Conservation (phyloP, 1,284 basidiomycete genomes). For the Rhodotorula sp. region DNA sequence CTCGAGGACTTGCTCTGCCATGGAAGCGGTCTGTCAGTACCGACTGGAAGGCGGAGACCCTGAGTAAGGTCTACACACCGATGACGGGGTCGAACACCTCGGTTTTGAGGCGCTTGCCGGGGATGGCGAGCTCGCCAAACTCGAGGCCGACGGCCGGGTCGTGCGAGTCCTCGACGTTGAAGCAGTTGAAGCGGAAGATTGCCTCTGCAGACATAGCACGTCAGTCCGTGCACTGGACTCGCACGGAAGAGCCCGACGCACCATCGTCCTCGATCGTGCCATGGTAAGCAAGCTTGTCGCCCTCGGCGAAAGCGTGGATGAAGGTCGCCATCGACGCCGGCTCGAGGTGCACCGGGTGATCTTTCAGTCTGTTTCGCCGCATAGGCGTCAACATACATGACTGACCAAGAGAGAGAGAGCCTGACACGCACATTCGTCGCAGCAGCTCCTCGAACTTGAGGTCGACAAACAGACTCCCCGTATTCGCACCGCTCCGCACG, state of each 20-base stretch:
- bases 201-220: no score
- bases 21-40: constrained; percentile 64
- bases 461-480: constrained; percentile 77
- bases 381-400: constrained; percentile 55
- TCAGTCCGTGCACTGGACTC: no score
- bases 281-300: constrained; percentile 72
- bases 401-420: constrained; percentile 49
- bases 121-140: constrained; percentile 75
- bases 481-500: constrained; percentile 75
- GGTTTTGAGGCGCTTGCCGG: constrained; percentile 68
- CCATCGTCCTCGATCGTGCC: constrained; percentile 68
- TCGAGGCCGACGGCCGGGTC: constrained; percentile 70
- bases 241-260: constrained; percentile 50
- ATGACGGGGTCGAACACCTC: constrained; percentile 77
- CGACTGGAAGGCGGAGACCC: no score
- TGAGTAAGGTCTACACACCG: constrained; percentile 43
- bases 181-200: constrained; percentile 67
- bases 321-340: constrained; percentile 73
- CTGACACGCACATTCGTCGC: constrained; percentile 57
- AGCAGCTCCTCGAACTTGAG: constrained; percentile 75
- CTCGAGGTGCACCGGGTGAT: constrained; percentile 77
- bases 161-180: constrained; percentile 51
- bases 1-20: constrained; percentile 61
- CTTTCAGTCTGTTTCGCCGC: constrained; percentile 61
- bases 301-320: constrained; percentile 65